Evolutionary conservation across 257 asterid species (phyloP), one percentile per base, ranked within the genome.

Genomic region (Ehretia macrophylla): DNA sequence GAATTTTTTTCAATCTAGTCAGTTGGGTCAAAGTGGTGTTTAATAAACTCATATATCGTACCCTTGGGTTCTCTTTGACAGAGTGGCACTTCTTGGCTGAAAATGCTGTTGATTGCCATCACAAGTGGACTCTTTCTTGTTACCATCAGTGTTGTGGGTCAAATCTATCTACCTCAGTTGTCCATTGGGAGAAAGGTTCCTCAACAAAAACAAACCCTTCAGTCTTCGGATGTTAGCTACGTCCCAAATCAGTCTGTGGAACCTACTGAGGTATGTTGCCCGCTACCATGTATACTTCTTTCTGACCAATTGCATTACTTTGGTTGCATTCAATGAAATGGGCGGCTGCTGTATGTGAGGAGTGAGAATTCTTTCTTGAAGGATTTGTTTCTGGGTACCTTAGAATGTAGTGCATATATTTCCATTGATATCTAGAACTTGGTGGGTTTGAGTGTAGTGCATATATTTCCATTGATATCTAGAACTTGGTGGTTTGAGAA

Each of bases 91-190:
- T 76, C 90, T 64, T 64, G 82, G 68, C 66, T 81, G 64, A 81
- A 81, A 72, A 65, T 61, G 65, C 51, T 88, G 54, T 76, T 88
- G 35, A 55, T 58, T 68, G 67, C 70, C 68, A 42, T 88, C 63
- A 84, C 75, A 52, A 79, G 92, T 71, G 96, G 92, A 61, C 58
- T 84, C 42, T 75, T 91, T 65, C 67, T 91, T 53, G 79, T 85
- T 55, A 49, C 88, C 48, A 53, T 87, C 37, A 55, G 81, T 67
- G 76, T 84, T 66, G 63, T 88, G 51, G 68, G 82, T 48, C 82
- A 79, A 47, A 55, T 80, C 66, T 66, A 59, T 65, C 48, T 83
- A 55, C 92, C 85, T 63, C 69, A 55, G 59, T 27, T 78, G 65
- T 74, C 92, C 46, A 58, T 67, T 52, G 69, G 77, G 68, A 79